Conservation (phyloP, 2,329 filamentous ascomycete species). For the Beauveria varroae region DNA sequence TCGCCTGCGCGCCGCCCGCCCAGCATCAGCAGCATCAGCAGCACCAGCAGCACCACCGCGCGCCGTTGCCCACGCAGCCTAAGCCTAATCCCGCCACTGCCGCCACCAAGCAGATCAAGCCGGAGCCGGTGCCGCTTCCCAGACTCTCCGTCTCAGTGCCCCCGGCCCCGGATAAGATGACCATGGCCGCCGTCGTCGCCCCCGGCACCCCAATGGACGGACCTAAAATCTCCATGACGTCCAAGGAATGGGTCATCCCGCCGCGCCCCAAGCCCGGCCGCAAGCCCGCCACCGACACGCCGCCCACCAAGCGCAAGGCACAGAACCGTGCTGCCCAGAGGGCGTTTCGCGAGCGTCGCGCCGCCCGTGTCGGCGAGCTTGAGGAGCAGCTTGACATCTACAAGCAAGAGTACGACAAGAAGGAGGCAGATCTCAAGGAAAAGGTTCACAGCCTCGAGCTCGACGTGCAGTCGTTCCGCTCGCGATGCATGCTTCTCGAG, state of each 20-base stretch:
- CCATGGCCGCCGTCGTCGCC: slow-evolving; percentile 40
- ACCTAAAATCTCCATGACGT: slow-evolving; percentile 57
- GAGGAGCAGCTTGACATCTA: slow-evolving; percentile 59
- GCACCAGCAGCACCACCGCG: slow-evolving; percentile 15
- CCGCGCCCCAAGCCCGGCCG: slow-evolving; percentile 82
- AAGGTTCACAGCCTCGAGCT: slow-evolving; percentile 52
- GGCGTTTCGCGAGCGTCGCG: slow-evolving; percentile 80
- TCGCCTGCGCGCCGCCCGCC: slow-evolving; percentile 14
- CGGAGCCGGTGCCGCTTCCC: slow-evolving; percentile 16
- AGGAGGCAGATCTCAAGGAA: slow-evolving; percentile 49
- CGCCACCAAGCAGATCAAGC: slow-evolving; percentile 20
- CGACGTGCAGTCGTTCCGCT: slow-evolving; percentile 59
- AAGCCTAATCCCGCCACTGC: slow-evolving; percentile 21
- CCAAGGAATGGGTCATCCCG: slow-evolving; percentile 79
- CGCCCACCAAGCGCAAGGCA: slow-evolving; percentile 85
- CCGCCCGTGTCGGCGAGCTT: slow-evolving; percentile 72
- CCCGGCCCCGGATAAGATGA: slow-evolving; percentile 35
- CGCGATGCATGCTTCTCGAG: slow-evolving; percentile 55
- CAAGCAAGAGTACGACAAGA: slow-evolving; percentile 48
- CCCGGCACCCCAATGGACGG: slow-evolving; percentile 31
- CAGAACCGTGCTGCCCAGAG: slow-evolving; percentile 91
- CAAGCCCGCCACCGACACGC: slow-evolving; percentile 89
- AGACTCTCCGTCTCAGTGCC: slow-evolving; percentile 22
- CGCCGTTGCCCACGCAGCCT: slow-evolving; percentile 22
- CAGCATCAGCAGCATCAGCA: slow-evolving; percentile 14